phyloP scores from a whole-genome alignment of 179 eudicot species.

The Beta corolliflora region DNA sequence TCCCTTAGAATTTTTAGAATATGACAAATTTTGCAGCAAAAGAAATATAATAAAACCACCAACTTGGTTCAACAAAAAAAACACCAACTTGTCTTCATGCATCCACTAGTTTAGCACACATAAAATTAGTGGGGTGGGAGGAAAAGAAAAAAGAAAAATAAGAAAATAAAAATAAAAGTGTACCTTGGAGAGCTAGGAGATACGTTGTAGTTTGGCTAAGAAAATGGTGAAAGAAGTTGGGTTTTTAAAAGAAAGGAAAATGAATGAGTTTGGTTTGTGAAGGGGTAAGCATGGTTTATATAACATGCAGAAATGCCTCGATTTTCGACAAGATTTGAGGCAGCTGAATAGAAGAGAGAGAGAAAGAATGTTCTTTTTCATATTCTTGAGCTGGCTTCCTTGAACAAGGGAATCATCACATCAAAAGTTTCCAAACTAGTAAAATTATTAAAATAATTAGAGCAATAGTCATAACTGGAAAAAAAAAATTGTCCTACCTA shows the following conservation, averaged over 20 bases:
- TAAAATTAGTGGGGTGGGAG: neutral
- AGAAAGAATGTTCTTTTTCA: constrained; percentile 38
- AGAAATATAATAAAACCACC: neutral
- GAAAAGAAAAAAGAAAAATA: too few species aligned
- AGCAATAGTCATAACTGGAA: too few species aligned
- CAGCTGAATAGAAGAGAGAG: constrained; percentile 15
- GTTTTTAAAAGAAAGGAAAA: constrained; percentile 26
- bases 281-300: constrained; percentile 30
- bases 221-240: constrained; percentile 23
- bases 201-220: neutral
- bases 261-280: constrained; percentile 27
- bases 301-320: constrained; percentile 32
- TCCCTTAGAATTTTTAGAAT: neutral
- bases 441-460: neutral
- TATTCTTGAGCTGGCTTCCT: constrained; percentile 45
- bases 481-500: too few species aligned
- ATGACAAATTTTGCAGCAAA: neutral
- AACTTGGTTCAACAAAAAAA: too few species aligned
- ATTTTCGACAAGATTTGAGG: constrained; percentile 24
- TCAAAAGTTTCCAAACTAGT: constrained; percentile 34
- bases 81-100: neutral
- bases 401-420: constrained; percentile 27
- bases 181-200: constrained; percentile 17
- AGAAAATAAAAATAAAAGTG: neutral
- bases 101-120: neutral